A percentile compares a stretch with the other conserved stretches of the same genome.
Conservation (phyloP, 441 rosid species). For the Gossypium lobatum region DNA sequence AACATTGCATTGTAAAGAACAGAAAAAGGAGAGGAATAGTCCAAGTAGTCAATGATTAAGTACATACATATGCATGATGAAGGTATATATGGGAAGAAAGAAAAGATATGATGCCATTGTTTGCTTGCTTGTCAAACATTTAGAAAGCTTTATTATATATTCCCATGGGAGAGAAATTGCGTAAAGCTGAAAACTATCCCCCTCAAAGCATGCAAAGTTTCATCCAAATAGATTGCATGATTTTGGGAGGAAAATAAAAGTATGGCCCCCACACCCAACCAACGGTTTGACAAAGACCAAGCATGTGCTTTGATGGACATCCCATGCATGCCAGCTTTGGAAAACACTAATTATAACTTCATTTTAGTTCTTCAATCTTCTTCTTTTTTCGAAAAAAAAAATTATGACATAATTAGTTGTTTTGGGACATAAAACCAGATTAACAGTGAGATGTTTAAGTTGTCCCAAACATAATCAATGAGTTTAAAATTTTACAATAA, state of each 20-base stretch:
- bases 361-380: not conserved
- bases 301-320: conserved; percentile 16
- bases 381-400: too few relatives aligned
- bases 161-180: conserved; percentile 22
- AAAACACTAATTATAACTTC: not conserved
- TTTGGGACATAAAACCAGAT: not conserved
- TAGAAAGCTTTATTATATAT: not conserved
- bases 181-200: conserved; percentile 21
- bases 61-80: not conserved
- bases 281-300: conserved; percentile 16
- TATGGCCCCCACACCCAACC: conserved; percentile 25
- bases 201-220: not conserved
- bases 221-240: conserved; percentile 1
- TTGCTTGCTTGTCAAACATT: conserved; percentile 20
- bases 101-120: not conserved
- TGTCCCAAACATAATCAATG: not conserved
- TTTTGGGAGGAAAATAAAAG: not conserved
- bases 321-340: conserved; percentile 14
- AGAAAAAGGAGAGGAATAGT: not conserved
- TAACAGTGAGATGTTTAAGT: not conserved
- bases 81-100: not conserved
- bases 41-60: too few relatives aligned
- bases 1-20: not conserved
- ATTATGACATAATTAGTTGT: not conserved
- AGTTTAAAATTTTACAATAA: not conserved